phyloP scores from a whole-genome alignment of 106 monocot genomes.

The Dendrobium catenatum region DNA sequence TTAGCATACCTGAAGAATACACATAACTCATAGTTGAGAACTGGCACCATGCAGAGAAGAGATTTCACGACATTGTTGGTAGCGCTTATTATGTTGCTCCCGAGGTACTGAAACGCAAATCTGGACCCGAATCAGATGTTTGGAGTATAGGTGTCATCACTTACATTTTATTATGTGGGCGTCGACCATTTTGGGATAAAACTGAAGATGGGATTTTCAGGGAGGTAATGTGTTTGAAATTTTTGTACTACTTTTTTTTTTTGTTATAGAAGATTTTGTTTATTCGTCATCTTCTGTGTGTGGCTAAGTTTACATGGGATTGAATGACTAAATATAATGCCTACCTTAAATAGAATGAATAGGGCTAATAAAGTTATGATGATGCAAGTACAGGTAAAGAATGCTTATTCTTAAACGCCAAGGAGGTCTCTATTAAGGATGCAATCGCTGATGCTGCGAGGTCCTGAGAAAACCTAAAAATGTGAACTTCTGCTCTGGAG shows the following conservation, averaged over 20 bases:
- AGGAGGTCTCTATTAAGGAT: neutral
- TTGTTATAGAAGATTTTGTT: neutral
- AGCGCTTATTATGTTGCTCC: constrained; percentile 98
- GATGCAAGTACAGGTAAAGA: neutral
- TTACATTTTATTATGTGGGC: constrained; percentile 90
- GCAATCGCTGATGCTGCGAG: neutral
- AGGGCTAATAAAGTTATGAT: neutral
- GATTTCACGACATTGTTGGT: constrained; percentile 84
- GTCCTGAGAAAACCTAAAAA: neutral
- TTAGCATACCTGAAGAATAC: neutral
- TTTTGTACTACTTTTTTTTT: neutral
- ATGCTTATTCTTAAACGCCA: neutral
- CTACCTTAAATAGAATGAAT: neutral
- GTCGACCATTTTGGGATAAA: constrained; percentile 93
- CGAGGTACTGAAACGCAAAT: constrained; percentile 77
- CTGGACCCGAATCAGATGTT: constrained; percentile 94
- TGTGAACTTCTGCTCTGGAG: neutral
- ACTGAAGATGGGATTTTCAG: constrained; percentile 93
- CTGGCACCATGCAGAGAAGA: constrained; percentile 47
- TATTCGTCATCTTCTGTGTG: neutral
- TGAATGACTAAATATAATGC: neutral
- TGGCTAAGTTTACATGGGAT: neutral
- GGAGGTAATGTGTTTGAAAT: constrained; percentile 39
- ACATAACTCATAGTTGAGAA: neutral
- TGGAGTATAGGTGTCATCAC: constrained; percentile 99